Base-by-base conservation (phyloP, 306 rosid species). In the Acacia confusa region DNA sequence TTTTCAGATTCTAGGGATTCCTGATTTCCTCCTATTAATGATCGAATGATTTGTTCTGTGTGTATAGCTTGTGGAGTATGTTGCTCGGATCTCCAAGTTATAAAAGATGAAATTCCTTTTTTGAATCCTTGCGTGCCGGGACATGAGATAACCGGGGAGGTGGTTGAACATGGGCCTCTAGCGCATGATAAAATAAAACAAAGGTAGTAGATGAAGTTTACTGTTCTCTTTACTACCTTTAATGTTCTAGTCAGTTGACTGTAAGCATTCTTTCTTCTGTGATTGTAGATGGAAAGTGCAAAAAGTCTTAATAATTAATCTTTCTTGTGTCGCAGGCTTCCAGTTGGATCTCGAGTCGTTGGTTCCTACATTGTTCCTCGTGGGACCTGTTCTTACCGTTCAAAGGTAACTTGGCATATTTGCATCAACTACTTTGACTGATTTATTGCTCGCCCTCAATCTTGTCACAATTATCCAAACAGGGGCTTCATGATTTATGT, bases 281-380 rank as follows among this genome's bases (percentile, higher is more conserved):
- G 74, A 71, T 17, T 79, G 41, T 67, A 4, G 70, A 60, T 75
- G 72, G 47, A 71, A 71, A 78, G 20, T 16, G 6, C 20, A 44
- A 7, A 6, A 43, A 28, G 44, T 58, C 27, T 74, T 74, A 10
- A 76, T 70, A 30, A 14, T 61, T 83, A 36, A 14, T 20, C 34
- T 61, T 81, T 70, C 82, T 52, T 6, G 5, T 48, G 67, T 83
- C 73, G 72, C 89, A 95, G 99, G 85, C 89, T 89, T 82, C 99
- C 96, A 0, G 45, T 93, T 81, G 98, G 99, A 70, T 91, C 97
- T 67, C 90, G 78, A 74, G 97, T 87, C 67, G 88, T 95, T 65
- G 97, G 99, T 67, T 85, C 98, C 86, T 95, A 90, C 82, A 93
- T 93, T 88, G 92, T 95, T 96, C 97, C 99, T 84, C 92, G 98